Evolutionary conservation across 345 rosid species (phyloP), one percentile per base, ranked within the genome.

Genomic region (Raphanus sativus): DNA sequence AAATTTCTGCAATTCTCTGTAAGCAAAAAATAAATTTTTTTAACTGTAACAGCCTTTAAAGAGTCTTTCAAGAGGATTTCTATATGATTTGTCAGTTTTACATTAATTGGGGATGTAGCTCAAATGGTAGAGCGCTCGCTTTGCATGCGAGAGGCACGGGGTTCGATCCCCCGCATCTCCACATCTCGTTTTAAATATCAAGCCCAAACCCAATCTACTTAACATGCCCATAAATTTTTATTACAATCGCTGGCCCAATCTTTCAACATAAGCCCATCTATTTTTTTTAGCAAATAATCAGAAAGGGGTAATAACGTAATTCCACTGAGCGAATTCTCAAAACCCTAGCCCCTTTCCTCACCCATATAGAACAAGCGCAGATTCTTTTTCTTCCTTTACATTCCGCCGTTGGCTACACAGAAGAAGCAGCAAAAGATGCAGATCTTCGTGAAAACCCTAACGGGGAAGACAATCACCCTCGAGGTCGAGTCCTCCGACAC

Each of bases 51-150:
- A 21, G 21, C 21, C 21, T 21, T 21, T 21, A 21, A 21, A 21
- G 21, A 21, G 21, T 21, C 21, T 21, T 21, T 21, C 21, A 21
- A 21, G 21, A 21, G 21, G 21, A 21, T 1, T 21, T 21, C 1
- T 21, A 21, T 21, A 21, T 21, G 21, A 0, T 21, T 21, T 21
- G 21, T 21, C 21, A 21, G 21, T 21, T 21, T 21, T 21, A 21
- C 1, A 21, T 21, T 21, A 21, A 21, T 10, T 6, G 77, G 77
- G 81, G 77, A 73, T 68, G 78, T 79, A 79, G 78, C 79, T 80
- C 96, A 90, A 89, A 88, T 88, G 96, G 97, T 90, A 86, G 88
- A 89, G 96, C 96, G 94, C 91, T 84, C 88, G 94, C 93, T 87
- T 91, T 87, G 97, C 93, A 90, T 90, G 93, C 90, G 93, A 82